A percentile compares a stretch with the other conserved stretches of the same genome.
Conservation (phyloP, 2,329 filamentous ascomycete genomes). For the Erysiphe pulchra region DNA sequence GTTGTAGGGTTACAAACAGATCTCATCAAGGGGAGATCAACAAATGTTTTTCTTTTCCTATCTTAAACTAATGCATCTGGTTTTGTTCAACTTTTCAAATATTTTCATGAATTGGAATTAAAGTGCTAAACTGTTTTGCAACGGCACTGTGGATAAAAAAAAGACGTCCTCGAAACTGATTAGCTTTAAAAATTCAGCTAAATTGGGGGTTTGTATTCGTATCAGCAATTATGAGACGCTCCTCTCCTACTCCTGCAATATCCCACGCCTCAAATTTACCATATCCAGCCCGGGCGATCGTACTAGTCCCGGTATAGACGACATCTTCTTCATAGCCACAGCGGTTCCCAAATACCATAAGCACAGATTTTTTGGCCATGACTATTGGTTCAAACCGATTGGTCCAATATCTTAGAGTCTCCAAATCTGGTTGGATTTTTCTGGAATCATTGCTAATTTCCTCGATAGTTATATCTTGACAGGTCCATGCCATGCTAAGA, state of each 20-base stretch:
- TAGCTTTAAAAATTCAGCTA: not conserved
- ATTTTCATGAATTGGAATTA: no score
- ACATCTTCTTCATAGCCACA: not conserved
- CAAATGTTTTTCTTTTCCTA: no score
- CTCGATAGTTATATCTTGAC: not conserved
- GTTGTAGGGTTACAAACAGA: no score
- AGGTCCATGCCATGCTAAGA: constrained; percentile 1
- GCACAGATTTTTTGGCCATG: not conserved
- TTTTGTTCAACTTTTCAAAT: no score
- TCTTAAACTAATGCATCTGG: no score
- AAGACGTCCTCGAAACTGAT: no score
- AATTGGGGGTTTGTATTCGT: not conserved
- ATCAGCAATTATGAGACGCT: not conserved
- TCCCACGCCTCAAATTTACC: not conserved
- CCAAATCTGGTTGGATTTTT: not conserved
- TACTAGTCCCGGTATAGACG: not conserved
- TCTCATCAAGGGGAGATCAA: no score
- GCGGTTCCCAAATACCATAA: not conserved
- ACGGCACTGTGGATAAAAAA: no score
- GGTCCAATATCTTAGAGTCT: not conserved
- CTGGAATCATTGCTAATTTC: not conserved
- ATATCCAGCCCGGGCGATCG: not conserved
- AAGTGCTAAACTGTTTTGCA: no score
- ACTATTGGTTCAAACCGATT: not conserved
- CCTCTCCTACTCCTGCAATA: not conserved